Percentiles rank a stretch among this genome's conserved stretches.
Conservation (phyloP, 345 rosid genomes). For the Aquilaria yunnanensis region DNA sequence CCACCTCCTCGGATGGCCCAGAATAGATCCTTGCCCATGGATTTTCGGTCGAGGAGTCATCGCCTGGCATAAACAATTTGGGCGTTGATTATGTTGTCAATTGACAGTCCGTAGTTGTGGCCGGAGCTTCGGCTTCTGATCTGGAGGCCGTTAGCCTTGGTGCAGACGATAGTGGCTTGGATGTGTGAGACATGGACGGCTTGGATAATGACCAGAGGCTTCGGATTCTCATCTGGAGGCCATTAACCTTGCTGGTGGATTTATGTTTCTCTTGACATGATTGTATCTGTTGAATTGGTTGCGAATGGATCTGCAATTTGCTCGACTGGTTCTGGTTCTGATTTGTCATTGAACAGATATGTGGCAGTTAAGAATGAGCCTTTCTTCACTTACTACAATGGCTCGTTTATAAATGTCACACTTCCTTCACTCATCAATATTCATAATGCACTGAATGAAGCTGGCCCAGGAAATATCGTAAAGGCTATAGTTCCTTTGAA, state of each 20-base stretch:
- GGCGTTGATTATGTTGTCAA: slow-evolving; percentile 51
- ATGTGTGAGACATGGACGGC: slow-evolving; percentile 27
- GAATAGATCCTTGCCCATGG: slow-evolving; percentile 48
- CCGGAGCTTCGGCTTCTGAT: slow-evolving; percentile 29
- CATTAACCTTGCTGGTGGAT: no score
- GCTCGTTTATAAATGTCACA: slow-evolving; percentile 48
- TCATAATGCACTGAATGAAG: slow-evolving; percentile 72
- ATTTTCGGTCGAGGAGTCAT: slow-evolving; percentile 27
- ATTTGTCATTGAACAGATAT: slow-evolving; percentile 34
- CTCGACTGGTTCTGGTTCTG: background rate
- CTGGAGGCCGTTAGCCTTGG: slow-evolving; percentile 15
- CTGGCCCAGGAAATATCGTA: slow-evolving; percentile 48
- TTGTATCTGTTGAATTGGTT: no score
- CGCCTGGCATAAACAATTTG: slow-evolving; percentile 40
- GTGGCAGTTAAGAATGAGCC: slow-evolving; percentile 85
- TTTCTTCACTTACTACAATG: slow-evolving; percentile 55
- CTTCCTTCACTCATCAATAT: slow-evolving; percentile 73
- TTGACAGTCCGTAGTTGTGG: slow-evolving; percentile 40
- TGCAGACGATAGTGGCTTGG: slow-evolving; percentile 26
- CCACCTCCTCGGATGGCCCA: slow-evolving; percentile 71
- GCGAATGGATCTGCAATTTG: no score
- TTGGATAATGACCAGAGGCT: slow-evolving; percentile 19
- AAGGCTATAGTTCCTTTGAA: slow-evolving; percentile 83
- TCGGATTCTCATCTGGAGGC: background rate
- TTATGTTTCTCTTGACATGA: no score